Base-by-base conservation (phyloP, 371 early-diverging fungal genomes). In the Umbelopsis sp. region DNA sequence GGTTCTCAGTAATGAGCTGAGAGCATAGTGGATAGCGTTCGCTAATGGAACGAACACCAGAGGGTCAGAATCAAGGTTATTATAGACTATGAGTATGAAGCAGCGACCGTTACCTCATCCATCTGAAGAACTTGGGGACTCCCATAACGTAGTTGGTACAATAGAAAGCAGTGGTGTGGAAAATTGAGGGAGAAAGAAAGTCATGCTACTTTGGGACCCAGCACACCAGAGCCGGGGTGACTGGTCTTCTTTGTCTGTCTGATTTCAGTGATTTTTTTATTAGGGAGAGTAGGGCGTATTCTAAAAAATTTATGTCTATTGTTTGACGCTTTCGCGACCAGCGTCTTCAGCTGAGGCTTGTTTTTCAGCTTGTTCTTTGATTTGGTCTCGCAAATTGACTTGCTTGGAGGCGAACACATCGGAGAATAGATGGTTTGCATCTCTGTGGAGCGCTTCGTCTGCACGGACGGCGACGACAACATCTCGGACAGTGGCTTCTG, bases 11-110 rank as follows among this genome's bases (percentile, higher is more conserved):
- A 52, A 97, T 91, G 51, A 96, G 80, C 79, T 96, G 94, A 67
- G 89, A 91, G 79, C 94, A 94, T 71, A 94, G 88, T 65, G 99
- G 99, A 85, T 99, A 99, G 72, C 98, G 89, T 79, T 97, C 97
- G 75, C 94, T 94, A 41, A 66, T 10, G 9, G 18, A 18, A 22
- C 22, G 22, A 35, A 24, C 37, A 44, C 10, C 29, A 32, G n/a
- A 9, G 11, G 20, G 62, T 62, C 45, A 8, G 22, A 38, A 53
- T 22, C 20, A 45, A 10, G 41, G 41, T 2, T 41, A n/a, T 18
- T 45, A 38, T 5, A 22, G 62, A 57, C 22, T 46, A 25, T 44
- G 2, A n/a, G 29, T 8, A 22, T 44, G 12, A n/a, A 32, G 22
- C 14, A 53, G 50, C 38, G 10, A 12, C 22, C 22, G 35, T 4